Percentiles rank a stretch among this genome's conserved stretches.
Conservation (phyloP, 108 stramenopile genomes). For the Conticribra guillardii region DNA sequence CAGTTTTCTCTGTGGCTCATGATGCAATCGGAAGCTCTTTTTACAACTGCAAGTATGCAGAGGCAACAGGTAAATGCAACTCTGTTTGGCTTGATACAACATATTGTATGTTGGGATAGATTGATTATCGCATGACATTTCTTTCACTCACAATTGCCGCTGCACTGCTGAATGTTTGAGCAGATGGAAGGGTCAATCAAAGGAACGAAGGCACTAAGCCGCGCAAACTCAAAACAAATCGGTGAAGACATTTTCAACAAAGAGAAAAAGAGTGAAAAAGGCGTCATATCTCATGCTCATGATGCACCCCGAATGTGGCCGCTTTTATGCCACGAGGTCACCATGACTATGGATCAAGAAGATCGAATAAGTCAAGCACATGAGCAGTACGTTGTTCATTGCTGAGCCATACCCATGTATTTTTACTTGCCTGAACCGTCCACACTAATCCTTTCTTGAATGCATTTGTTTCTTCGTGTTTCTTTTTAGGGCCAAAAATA, state of each 20-base stretch:
- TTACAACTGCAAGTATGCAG: constrained; percentile 52
- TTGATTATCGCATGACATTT: too few relatives aligned
- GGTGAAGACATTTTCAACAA: constrained; percentile 79
- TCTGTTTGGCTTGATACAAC: too few relatives aligned
- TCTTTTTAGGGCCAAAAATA: constrained; percentile 26
- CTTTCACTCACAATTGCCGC: too few relatives aligned
- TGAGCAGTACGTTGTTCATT: constrained; percentile 46
- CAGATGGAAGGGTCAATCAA: constrained; percentile 23
- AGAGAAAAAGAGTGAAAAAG: constrained; percentile 28
- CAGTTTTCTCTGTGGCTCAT: constrained; percentile 76
- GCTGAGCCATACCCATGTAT: too few relatives aligned
- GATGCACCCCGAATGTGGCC: constrained; percentile 80
- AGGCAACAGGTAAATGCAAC: constrained; percentile 17
- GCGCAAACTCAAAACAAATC: constrained; percentile 84
- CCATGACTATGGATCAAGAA: constrained; percentile 88
- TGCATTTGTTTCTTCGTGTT: background rate
- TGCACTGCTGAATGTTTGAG: constrained; percentile 5
- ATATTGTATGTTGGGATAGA: too few relatives aligned
- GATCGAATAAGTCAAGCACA: constrained; percentile 63
- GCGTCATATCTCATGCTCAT: constrained; percentile 34
- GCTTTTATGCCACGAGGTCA: constrained; percentile 77
- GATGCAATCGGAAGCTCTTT: constrained; percentile 60
- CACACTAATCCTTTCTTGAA: background rate
- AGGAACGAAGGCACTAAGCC: constrained; percentile 40
- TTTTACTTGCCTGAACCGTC: background rate